phyloP scores from a whole-genome alignment of 2,329 filamentous ascomycete genomes.

The Fusarium begoniae region DNA sequence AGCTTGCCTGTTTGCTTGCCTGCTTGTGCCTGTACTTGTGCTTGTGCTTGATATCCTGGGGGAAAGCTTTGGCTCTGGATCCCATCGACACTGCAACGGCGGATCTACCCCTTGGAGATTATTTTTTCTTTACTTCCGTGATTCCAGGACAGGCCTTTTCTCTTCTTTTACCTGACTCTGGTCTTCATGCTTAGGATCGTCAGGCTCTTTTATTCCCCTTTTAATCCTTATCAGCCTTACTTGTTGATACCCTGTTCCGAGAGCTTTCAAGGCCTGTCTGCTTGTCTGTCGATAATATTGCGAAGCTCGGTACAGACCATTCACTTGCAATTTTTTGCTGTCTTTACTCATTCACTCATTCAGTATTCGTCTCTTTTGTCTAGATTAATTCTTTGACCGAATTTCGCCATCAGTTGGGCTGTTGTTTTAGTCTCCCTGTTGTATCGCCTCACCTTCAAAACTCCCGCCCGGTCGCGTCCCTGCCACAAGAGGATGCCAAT shows the following conservation, averaged over 20 bases:
- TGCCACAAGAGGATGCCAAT: slow-evolving; percentile 26
- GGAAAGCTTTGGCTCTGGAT: slow-evolving; percentile 24
- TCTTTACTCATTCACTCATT: slow-evolving; percentile 12
- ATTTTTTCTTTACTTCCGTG: not conserved
- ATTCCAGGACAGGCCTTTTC: slow-evolving; percentile 5
- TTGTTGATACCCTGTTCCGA: slow-evolving; percentile 23
- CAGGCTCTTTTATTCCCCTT: slow-evolving; percentile 13
- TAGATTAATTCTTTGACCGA: not conserved
- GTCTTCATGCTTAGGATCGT: not conserved
- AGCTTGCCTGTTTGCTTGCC: not conserved
- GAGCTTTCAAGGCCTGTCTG: slow-evolving; percentile 13
- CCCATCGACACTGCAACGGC: slow-evolving; percentile 22
- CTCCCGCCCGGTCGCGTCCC: slow-evolving; percentile 13
- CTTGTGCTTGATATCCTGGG: slow-evolving; percentile 12
- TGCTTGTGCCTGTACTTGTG: not conserved
- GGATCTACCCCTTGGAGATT: slow-evolving; percentile 23
- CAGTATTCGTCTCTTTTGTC: slow-evolving; percentile 9
- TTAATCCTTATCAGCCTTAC: slow-evolving; percentile 23
- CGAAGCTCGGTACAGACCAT: slow-evolving; percentile 19
- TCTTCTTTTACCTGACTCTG: slow-evolving; percentile 8
- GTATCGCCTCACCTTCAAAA: slow-evolving; percentile 1
- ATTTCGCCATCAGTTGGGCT: not conserved
- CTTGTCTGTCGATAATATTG: slow-evolving; percentile 31
- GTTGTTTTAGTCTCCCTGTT: slow-evolving; percentile 27
- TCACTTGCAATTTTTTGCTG: slow-evolving; percentile 1